phyloP scores from a whole-genome alignment of 1,139 yeast species.

The Yamadazyma conglobata region DNA sequence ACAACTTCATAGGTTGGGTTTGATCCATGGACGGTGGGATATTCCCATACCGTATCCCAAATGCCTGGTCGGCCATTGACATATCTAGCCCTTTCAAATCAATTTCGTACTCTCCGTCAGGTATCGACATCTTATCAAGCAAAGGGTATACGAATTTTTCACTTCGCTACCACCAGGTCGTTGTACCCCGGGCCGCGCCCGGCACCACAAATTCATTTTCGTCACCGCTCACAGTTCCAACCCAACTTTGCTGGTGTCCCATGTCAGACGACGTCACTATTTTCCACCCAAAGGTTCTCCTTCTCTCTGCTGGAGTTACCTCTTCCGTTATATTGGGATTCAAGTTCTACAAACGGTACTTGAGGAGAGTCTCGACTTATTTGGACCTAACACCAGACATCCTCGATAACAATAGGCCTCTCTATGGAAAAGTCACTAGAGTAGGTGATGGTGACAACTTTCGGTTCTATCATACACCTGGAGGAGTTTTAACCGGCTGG shows the following conservation, averaged over 20 bases:
- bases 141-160: too few relatives aligned
- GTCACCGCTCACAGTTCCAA: too few relatives aligned
- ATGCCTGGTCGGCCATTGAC: conserved; percentile 13
- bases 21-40: conserved; percentile 45
- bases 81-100: conserved; percentile 30
- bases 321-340: conserved; percentile 29
- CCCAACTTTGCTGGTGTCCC: too few relatives aligned
- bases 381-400: conserved; percentile 39
- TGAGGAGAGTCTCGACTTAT: conserved; percentile 33
- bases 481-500: conserved; percentile 88
- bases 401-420: conserved; percentile 25
- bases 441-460: conserved; percentile 98
- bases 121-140: conserved; percentile 17
- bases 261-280: conserved; percentile 21
- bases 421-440: conserved; percentile 82
- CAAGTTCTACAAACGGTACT: conserved; percentile 32
- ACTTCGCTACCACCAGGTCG: too few relatives aligned
- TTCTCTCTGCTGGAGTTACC: conserved; percentile 38
- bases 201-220: too few relatives aligned
- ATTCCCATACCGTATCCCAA: conserved; percentile 42
- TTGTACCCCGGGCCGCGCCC: too few relatives aligned
- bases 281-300: conserved; percentile 40
- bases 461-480: conserved; percentile 89
- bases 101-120: conserved; percentile 47
- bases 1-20: conserved; percentile 29